Evolutionary conservation across 1,139 yeast species (phyloP).

Genomic region (Debaryomycetaceae sp.): DNA sequence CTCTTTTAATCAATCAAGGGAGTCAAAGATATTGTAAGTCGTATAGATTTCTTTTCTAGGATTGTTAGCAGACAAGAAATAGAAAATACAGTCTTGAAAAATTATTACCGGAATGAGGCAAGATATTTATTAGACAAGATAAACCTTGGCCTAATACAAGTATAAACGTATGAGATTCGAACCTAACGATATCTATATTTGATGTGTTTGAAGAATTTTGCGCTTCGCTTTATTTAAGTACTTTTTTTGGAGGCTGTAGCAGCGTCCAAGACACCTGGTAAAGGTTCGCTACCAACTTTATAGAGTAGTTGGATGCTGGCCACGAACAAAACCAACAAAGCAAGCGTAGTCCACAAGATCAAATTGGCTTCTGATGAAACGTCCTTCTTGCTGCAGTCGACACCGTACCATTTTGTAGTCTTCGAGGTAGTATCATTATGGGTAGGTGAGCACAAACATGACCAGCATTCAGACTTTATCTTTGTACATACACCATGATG

Average conservation of each 20-base stretch:
- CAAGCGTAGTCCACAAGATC: constrained; percentile 62
- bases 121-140: not conserved
- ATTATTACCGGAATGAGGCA: not conserved
- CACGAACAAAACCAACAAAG: constrained; percentile 41
- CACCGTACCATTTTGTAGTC: constrained; percentile 68
- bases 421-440: constrained; percentile 40
- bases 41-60: not conserved
- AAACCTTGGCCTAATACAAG: not conserved
- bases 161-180: not conserved
- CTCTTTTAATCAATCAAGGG: too few relatives aligned
- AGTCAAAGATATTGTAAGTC: too few relatives aligned
- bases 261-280: constrained; percentile 68
- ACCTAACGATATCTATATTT: not conserved
- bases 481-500: constrained; percentile 60
- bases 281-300: constrained; percentile 54
- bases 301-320: constrained; percentile 55
- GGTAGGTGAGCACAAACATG: constrained; percentile 57
- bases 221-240: not conserved
- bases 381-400: constrained; percentile 63
- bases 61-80: not conserved
- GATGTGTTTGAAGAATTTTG: not conserved
- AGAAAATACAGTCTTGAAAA: too few relatives aligned
- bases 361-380: constrained; percentile 62
- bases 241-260: constrained; percentile 45
- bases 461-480: constrained; percentile 42